Evolutionary conservation across 2,329 filamentous ascomycete species (phyloP).

Genomic region (Aureobasidium sp.): DNA sequence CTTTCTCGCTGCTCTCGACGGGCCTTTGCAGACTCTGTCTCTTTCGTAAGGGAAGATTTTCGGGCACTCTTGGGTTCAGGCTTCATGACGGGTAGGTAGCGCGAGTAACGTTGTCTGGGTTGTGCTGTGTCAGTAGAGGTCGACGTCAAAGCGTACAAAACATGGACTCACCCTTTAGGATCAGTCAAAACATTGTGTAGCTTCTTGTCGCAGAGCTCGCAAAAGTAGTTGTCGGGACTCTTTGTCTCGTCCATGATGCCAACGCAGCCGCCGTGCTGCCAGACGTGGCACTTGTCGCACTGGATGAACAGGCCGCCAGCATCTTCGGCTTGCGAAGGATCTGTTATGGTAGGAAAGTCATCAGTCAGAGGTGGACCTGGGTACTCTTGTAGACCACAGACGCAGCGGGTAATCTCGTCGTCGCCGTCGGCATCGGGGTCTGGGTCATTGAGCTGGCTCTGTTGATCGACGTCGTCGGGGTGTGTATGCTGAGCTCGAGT

Average conservation of each 20-base stretch:
- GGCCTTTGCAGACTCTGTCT: slow-evolving; percentile 38
- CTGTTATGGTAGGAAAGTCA: slow-evolving; percentile 30
- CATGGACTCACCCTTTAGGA: slow-evolving; percentile 67
- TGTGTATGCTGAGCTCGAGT: slow-evolving; percentile 59
- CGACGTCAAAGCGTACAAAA: background rate
- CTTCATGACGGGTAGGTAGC: slow-evolving; percentile 51
- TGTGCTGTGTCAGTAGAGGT: background rate
- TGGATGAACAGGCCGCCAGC: slow-evolving; percentile 94
- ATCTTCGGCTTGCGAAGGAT: slow-evolving; percentile 63
- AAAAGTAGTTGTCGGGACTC: slow-evolving; percentile 96
- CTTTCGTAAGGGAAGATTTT: slow-evolving; percentile 57
- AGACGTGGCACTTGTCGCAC: slow-evolving; percentile 95
- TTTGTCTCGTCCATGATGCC: slow-evolving; percentile 91
- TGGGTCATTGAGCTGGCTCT: slow-evolving; percentile 35
- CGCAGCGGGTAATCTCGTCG: slow-evolving; percentile 90
- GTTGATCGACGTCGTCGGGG: slow-evolving; percentile 48
- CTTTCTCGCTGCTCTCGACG: slow-evolving; percentile 40
- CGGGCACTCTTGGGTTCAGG: slow-evolving; percentile 50
- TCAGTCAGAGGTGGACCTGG: slow-evolving; percentile 64
- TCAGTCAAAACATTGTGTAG: slow-evolving; percentile 77
- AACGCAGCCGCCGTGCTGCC: slow-evolving; percentile 97
- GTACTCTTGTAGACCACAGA: slow-evolving; percentile 92
- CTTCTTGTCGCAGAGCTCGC: slow-evolving; percentile 87
- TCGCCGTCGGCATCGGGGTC: slow-evolving; percentile 66
- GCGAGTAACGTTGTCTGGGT: slow-evolving; percentile 52